Base-by-base conservation (phyloP, 2,329 filamentous ascomycete genomes). In the Sporothrix curviconia region DNA sequence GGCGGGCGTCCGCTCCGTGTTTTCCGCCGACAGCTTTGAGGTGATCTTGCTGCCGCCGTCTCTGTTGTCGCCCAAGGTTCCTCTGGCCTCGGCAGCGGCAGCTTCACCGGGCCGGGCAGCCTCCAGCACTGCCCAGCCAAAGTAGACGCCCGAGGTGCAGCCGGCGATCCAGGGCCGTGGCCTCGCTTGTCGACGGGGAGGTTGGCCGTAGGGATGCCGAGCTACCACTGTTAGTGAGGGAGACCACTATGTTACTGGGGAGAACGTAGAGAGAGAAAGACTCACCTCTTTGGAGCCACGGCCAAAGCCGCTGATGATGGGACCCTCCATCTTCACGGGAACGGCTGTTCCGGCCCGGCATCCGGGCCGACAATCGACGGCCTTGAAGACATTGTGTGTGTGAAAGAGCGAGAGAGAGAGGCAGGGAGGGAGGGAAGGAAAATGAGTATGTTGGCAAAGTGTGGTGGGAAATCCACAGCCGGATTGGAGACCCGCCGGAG, bases 141-240 rank as follows among this genome's bases (percentile, higher is more conserved):
- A 97, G 79, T 97, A 97, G 62, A 97, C 89, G 63, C 94, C 94
- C 1, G 85, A 89, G 58, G 82, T 77, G 56, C 89, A 78, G 63
- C 80, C 75, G 34, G 73, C 70, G 68, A 86, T 84, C 83, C 83
- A 86, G 9, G 80, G 75, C n/a, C 32, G 78, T 73, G 7, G 78
- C 71, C 66, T 82, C 66, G 55, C 79, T n/a, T 78, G 71, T 87
- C 85, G 52, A 92, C 86, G 65, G 84, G 84, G 44, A 97, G 84
- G 77, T 97, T 99, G 69, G 94, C 94, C 1, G 94, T 97, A 2
- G 94, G 94, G 70, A 97, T 96, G 65, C 92, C 92, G 69, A 97
- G 89, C 85, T 95, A 60, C 34, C 7, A 1, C 8, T 15, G 30
- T 40, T 1, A 19, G 49, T 7, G 0, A 28, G 15, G 17, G 5